Conservation (phyloP, 2,329 filamentous ascomycete species). For the Hymenoscyphus scutula region DNA sequence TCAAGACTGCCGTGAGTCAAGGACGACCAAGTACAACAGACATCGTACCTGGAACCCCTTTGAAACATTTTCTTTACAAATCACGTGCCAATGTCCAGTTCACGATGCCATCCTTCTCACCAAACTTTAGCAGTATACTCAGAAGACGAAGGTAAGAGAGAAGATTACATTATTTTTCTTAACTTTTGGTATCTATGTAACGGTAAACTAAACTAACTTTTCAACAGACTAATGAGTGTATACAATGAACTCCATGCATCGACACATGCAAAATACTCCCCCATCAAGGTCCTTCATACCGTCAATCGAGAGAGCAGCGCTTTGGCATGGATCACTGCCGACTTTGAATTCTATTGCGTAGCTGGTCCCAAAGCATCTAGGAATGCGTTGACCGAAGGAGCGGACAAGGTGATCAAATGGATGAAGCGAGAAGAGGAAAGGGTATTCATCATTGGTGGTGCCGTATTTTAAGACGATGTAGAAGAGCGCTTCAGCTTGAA, state of each 20-base stretch:
- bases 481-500: background rate
- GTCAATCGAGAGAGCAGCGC: constrained; percentile 73
- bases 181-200: constrained; percentile 15
- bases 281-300: constrained; percentile 82
- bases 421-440: constrained; percentile 87
- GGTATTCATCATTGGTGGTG: constrained; percentile 96
- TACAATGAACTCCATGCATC: constrained; percentile 83
- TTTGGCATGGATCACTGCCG: constrained; percentile 85
- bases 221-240: constrained; percentile 67
- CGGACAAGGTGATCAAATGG: constrained; percentile 89
- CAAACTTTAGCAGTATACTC: constrained; percentile 60
- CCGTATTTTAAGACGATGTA: constrained; percentile 56
- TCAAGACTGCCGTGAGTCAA: constrained; percentile 66
- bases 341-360: constrained; percentile 95
- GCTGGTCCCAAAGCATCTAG: constrained; percentile 69
- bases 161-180: background rate
- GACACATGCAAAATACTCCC: constrained; percentile 79
- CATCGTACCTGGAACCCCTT: constrained; percentile 73
- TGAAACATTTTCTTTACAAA: constrained; percentile 95
- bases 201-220: background rate
- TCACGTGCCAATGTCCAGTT: constrained; percentile 94
- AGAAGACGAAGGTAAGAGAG: constrained; percentile 56
- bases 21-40: constrained; percentile 72
- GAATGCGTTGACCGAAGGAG: constrained; percentile 72
- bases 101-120: constrained; percentile 78